Percentiles rank a stretch among this genome's conserved stretches.
These are phyloP conservation scores for Aspergillus neoniger DNA, from an alignment of 2,329 filamentous ascomycete species.

Conservation along the genomic window DNA sequence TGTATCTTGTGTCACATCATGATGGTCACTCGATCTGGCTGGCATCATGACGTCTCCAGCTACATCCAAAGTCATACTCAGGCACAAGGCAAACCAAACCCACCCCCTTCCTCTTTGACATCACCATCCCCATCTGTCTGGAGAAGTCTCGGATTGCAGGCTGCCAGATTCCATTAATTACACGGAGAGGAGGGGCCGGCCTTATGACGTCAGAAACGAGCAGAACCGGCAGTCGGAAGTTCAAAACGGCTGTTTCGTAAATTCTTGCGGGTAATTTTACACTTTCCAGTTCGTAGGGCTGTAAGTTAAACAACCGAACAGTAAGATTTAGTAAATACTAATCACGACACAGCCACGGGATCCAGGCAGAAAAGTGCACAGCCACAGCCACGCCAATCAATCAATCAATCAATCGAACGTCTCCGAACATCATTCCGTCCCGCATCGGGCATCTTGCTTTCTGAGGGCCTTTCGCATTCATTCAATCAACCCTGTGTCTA, in stretches of 20 bases:
- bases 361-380: neutral
- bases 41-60: neutral
- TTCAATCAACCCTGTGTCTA: neutral
- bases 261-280: neutral
- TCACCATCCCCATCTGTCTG: neutral
- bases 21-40: too few relatives aligned
- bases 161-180: neutral
- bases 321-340: neutral
- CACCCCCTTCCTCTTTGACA: neutral
- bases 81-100: neutral
- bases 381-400: constrained; percentile 9
- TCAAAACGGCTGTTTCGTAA: too few relatives aligned
- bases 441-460: constrained; percentile 20
- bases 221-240: neutral
- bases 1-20: too few relatives aligned
- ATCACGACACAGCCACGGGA: constrained; percentile 15
- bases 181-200: neutral
- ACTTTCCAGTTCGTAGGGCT: neutral
- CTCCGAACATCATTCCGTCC: constrained; percentile 14
- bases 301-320: neutral
- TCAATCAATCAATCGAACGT: constrained; percentile 7
- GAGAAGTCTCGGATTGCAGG: neutral
- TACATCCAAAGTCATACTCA: neutral
- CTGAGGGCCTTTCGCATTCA: constrained; percentile 8
- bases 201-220: neutral